phyloP scores from a whole-genome alignment of 352 stramenopile genomes.

The Globisporangium apiculatum region DNA sequence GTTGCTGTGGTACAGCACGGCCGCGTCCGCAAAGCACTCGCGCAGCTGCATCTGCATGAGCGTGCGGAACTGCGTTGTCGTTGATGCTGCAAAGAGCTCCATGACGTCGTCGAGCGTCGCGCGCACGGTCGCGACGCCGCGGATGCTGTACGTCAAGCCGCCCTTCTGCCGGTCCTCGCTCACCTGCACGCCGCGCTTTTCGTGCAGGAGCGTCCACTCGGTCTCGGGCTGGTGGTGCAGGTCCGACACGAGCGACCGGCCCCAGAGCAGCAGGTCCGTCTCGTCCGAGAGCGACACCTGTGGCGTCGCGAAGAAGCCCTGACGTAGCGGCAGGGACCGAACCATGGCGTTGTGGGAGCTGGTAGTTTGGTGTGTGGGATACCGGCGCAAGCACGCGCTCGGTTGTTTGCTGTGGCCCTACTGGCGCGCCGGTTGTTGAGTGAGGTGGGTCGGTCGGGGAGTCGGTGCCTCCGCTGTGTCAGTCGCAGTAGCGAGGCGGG shows the following conservation, averaged over 20 bases:
- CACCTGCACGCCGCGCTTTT: constrained; percentile 65
- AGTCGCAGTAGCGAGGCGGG: no score
- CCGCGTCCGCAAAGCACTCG: constrained; percentile 63
- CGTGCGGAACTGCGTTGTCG: constrained; percentile 53
- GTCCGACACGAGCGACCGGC: constrained; percentile 59
- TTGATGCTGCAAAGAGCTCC: constrained; percentile 61
- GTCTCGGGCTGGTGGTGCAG: constrained; percentile 62
- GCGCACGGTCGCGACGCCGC: constrained; percentile 42
- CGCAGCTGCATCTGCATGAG: constrained; percentile 72
- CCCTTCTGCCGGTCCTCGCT: constrained; percentile 77
- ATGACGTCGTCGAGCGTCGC: constrained; percentile 69
- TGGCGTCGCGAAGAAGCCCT: constrained; percentile 66
- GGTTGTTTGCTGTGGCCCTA: no score
- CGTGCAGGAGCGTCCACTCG: constrained; percentile 70
- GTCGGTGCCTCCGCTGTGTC: not conserved
- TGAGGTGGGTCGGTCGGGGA: no score
- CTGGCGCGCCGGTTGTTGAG: no score
- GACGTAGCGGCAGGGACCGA: constrained; percentile 68
- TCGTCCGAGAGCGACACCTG: constrained; percentile 59
- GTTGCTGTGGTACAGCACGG: constrained; percentile 60
- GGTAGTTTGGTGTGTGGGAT: not conserved
- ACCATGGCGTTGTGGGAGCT: constrained; percentile 42
- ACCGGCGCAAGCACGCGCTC: not conserved
- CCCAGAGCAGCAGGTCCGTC: constrained; percentile 62
- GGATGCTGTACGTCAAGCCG: constrained; percentile 75